These are phyloP conservation scores for Asclepias syriaca DNA, from an alignment of 257 asterid species.

Conservation along the genomic window DNA sequence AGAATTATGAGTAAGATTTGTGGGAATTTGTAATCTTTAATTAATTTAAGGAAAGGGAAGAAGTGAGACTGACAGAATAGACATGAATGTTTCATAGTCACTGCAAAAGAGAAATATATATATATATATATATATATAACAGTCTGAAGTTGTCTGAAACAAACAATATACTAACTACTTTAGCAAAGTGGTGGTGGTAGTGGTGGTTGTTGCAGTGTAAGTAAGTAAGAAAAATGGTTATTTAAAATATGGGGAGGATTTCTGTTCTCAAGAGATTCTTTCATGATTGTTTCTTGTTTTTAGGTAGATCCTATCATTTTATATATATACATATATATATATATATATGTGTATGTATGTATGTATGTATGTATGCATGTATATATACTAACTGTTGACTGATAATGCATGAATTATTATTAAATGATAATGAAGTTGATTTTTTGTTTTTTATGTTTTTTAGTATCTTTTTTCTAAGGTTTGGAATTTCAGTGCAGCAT, in stretches of 20 bases:
- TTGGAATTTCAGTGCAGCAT: constrained; percentile 26
- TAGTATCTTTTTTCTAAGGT: constrained; percentile 9
- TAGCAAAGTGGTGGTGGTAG: neutral
- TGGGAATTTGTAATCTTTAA: constrained; percentile 16
- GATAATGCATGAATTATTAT: constrained; percentile 26
- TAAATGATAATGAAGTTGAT: constrained; percentile 25
- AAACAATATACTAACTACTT: neutral
- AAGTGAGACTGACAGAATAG: constrained; percentile 20
- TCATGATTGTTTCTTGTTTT: constrained; percentile 35
- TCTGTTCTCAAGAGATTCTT: constrained; percentile 30
- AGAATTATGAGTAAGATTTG: constrained; percentile 1
- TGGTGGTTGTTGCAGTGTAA: constrained; percentile 13
- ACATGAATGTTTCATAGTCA: constrained; percentile 25
- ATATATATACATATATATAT: too few species aligned
- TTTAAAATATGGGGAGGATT: constrained; percentile 11
- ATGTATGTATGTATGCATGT: too few species aligned
- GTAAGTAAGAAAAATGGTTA: neutral
- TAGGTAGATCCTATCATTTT: constrained; percentile 28
- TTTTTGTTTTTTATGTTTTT: neutral
- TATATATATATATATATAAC: too few species aligned
- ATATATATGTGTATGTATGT: too few species aligned
- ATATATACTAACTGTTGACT: too few species aligned
- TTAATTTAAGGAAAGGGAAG: constrained; percentile 13
- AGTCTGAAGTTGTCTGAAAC: constrained; percentile 14
- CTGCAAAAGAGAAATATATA: neutral